These are phyloP conservation scores for Royoungia palumana DNA, from an alignment of 768 basidiomycete species.

Conservation along the genomic window DNA sequence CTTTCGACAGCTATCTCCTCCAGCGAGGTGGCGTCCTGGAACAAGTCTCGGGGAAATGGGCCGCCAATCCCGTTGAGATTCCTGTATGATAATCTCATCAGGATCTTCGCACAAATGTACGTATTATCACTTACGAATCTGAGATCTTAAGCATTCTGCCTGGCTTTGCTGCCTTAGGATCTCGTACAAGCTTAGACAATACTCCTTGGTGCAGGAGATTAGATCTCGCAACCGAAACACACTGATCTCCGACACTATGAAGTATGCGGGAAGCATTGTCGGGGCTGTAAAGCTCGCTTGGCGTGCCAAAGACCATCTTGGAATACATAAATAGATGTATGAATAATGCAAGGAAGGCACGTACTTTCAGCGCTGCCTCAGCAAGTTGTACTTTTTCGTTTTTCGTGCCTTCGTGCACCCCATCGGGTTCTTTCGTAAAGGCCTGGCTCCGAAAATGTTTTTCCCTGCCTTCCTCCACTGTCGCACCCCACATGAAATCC, in stretches of 20 bases:
- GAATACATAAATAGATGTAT: not conserved
- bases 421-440: constrained; percentile 45
- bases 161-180: constrained; percentile 59
- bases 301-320: constrained; percentile 77
- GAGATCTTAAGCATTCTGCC: constrained; percentile 77
- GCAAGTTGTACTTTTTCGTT: constrained; percentile 49
- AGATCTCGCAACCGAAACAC: constrained; percentile 53
- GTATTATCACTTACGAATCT: constrained; percentile 46
- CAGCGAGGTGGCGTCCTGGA: constrained; percentile 65
- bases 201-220: constrained; percentile 63
- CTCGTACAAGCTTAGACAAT: constrained; percentile 62
- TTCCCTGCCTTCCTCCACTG: constrained; percentile 74
- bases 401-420: constrained; percentile 13
- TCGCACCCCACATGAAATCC: constrained; percentile 73
- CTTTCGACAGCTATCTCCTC: constrained; percentile 52
- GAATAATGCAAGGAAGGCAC: not conserved
- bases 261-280: constrained; percentile 58
- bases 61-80: constrained; percentile 70
- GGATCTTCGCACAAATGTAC: not conserved
- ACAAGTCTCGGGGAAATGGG: constrained; percentile 57
- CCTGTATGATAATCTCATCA: constrained; percentile 33
- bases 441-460: constrained; percentile 58
- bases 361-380: constrained; percentile 71
- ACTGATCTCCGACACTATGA: constrained; percentile 50
- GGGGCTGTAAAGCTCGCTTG: constrained; percentile 63